Base-by-base conservation (phyloP, 495 filamentous ascomycete genomes). In the Collariella sp. region DNA sequence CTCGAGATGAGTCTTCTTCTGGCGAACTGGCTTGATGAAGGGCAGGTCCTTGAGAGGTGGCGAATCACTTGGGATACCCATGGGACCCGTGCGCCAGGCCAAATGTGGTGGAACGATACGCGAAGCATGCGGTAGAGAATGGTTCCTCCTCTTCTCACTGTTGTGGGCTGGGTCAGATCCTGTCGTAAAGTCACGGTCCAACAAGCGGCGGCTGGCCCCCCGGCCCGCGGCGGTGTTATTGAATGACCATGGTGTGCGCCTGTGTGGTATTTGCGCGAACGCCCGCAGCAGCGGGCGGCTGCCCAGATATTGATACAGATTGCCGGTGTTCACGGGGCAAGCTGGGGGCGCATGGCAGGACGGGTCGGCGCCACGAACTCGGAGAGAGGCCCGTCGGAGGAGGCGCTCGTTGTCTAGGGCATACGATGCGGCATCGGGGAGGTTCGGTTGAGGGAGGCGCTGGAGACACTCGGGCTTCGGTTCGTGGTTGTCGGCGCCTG, bases 171-270 rank as follows among this genome's bases (percentile, higher is more conserved):
- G 12, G n/a, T 1, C 12, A 36, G 5, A 10, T 18, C 5, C 35
- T 10, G 40, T 46, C 13, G 51, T 36, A 31, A 41, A 40, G 6
- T 49, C 16, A 12, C 26, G 19, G 41, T 41, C 58, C 36, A 55
- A 62, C 33, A 67, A 24, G 44, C 43, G 46, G 50, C 51, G 50
- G 52, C 15, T 72, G 76, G 76, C 76, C 73, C 69, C 77, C 74
- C 74, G 75, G 77, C 75, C 76, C 63, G 49, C 73, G 36, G 23
- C 52, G 38, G 56, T 60, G 75, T 71, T 76, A 79, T 72, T 72
- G 73, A 42, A 64, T 49, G 43, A 65, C 70, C 78, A 80, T 79
- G 19, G 46, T 50, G 57, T 55, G 58, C 51, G 56, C 62, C 68
- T 73, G 65, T 55, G 65, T 57, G 68, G 71, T 78, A 79, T 79